Conservation (phyloP, 1,284 basidiomycete species). For the Malassezia furfur region DNA sequence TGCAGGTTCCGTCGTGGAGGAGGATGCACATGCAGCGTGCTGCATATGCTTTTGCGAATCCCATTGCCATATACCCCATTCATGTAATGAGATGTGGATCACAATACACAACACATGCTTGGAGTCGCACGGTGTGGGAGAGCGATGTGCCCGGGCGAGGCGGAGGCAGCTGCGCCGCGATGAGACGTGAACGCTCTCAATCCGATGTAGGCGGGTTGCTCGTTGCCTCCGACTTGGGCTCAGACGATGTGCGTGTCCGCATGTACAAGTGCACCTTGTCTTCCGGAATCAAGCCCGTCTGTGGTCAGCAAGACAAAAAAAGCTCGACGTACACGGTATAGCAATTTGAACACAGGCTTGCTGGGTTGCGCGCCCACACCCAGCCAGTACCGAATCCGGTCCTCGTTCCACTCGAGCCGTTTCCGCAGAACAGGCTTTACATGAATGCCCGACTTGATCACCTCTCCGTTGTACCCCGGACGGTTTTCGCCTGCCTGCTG, state of each 20-base stretch:
- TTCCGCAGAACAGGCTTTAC: conserved; percentile 53
- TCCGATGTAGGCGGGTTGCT: too few relatives aligned
- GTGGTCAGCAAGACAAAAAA: background rate
- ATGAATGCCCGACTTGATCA: conserved; percentile 29
- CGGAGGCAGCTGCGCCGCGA: too few relatives aligned
- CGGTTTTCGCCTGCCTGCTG: conserved; percentile 1
- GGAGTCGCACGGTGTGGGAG: too few relatives aligned
- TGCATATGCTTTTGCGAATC: background rate
- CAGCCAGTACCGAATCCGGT: conserved; percentile 83
- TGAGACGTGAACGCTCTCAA: too few relatives aligned
- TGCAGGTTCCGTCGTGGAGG: background rate
- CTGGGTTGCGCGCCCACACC: conserved; percentile 73
- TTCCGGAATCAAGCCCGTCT: conserved; percentile 15
- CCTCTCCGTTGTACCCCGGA: conserved; percentile 23
- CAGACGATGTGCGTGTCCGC: background rate
- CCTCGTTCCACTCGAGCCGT: conserved; percentile 76
- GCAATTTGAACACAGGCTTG: conserved; percentile 63
- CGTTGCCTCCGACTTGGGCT: too few relatives aligned
- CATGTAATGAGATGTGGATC: background rate
- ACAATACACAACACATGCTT: too few relatives aligned
- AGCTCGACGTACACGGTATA: conserved; percentile 67
- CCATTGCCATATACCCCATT: background rate
- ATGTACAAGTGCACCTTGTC: conserved; percentile 10
- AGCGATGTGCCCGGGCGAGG: too few relatives aligned
- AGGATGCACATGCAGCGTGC: background rate